Conservation (phyloP, 495 filamentous ascomycete genomes). For the Annulohypoxylon stygium region DNA sequence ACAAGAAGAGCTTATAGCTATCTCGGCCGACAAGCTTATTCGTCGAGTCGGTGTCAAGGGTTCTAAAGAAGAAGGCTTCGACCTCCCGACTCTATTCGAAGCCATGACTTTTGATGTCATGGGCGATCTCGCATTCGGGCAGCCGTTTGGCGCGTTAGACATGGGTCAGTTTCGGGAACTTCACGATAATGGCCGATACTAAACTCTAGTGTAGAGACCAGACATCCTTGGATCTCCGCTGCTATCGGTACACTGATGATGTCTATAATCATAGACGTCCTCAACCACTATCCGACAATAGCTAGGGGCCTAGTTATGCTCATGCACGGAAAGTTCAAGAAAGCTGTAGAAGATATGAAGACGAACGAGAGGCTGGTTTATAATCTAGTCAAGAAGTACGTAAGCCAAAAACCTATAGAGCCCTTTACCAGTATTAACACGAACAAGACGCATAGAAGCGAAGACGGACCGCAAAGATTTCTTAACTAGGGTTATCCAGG, state of each 20-base stretch:
- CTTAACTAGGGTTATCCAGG: slow-evolving; percentile 37
- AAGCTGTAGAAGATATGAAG: slow-evolving; percentile 9
- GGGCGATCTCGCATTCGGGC: slow-evolving; percentile 63
- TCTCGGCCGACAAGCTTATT: slow-evolving; percentile 25
- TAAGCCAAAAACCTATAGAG: background rate
- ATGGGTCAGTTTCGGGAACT: slow-evolving; percentile 40
- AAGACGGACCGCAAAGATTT: slow-evolving; percentile 42
- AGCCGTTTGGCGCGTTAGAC: slow-evolving; percentile 62
- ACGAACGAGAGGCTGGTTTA: slow-evolving; percentile 37
- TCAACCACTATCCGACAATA: slow-evolving; percentile 19
- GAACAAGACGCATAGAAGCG: slow-evolving; percentile 25
- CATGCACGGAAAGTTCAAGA: slow-evolving; percentile 17
- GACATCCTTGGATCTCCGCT: slow-evolving; percentile 60
- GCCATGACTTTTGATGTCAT: slow-evolving; percentile 62
- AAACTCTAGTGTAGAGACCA: slow-evolving; percentile 10
- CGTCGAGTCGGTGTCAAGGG: slow-evolving; percentile 17
- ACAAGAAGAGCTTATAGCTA: slow-evolving; percentile 60
- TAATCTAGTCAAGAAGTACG: slow-evolving; percentile 42
- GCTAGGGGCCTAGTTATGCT: slow-evolving; percentile 10
- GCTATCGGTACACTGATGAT: slow-evolving; percentile 56
- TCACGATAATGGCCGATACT: background rate
- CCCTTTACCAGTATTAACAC: background rate
- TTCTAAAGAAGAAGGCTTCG: slow-evolving; percentile 18
- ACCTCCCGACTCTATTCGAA: slow-evolving; percentile 30
- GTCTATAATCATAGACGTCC: slow-evolving; percentile 31